Evolutionary conservation across 768 basidiomycete genomes (phyloP).

Genomic region (Termitomyces eurrhizus): DNA sequence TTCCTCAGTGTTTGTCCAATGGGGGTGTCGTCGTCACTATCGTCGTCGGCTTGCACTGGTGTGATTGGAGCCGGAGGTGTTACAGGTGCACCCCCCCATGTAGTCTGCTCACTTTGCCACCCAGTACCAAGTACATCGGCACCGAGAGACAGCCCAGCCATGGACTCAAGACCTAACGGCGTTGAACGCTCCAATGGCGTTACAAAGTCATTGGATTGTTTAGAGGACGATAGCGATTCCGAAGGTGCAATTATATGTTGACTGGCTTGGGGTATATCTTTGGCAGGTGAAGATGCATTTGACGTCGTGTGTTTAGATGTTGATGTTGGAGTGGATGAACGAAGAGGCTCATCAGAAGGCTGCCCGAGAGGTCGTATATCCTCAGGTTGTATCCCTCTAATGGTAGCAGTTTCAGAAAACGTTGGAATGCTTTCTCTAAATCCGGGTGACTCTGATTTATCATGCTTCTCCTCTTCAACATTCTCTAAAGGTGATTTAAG

Average conservation of each 20-base stretch:
- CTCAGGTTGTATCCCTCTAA: conserved; percentile 33
- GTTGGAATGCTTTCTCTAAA: conserved; percentile 49
- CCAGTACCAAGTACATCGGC: conserved; percentile 31
- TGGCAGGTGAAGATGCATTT: conserved; percentile 16
- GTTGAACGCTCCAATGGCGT: conserved; percentile 33
- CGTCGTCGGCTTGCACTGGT: conserved; percentile 39
- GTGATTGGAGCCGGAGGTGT: neutral
- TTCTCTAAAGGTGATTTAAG: conserved; percentile 25
- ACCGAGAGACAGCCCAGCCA: conserved; percentile 35
- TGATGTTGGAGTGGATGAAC: conserved; percentile 10
- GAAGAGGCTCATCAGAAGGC: conserved; percentile 6
- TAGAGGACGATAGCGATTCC: conserved; percentile 26
- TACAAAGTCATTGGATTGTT: conserved; percentile 22
- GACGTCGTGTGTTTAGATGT: conserved; percentile 8
- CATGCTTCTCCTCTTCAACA: conserved; percentile 27
- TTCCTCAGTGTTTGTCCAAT: conserved; percentile 47
- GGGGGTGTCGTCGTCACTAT: conserved; percentile 67
- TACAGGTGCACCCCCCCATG: conserved; percentile 28
- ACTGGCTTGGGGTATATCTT: conserved; percentile 16
- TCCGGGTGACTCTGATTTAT: conserved; percentile 38
- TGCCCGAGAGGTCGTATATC: conserved; percentile 23
- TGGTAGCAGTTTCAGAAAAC: conserved; percentile 41
- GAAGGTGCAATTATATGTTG: conserved; percentile 19
- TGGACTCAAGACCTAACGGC: conserved; percentile 25
- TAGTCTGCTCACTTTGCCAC: conserved; percentile 51